A percentile compares a stretch with the other conserved stretches of the same genome.
These are phyloP conservation scores for Discostella stelligera DNA, from an alignment of 352 stramenopile species.

Conservation along the genomic window DNA sequence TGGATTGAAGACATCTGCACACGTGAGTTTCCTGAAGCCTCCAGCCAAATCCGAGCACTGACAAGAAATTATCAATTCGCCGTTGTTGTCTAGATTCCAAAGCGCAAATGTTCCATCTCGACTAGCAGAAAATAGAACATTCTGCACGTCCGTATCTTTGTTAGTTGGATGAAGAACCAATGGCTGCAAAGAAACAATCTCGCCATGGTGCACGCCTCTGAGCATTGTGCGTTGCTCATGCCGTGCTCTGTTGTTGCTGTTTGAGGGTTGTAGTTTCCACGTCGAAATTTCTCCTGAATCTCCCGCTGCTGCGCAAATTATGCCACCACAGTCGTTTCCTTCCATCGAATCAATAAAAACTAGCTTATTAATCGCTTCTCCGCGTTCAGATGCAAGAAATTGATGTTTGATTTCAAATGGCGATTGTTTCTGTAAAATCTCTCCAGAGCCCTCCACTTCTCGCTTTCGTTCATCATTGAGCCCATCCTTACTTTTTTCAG, in stretches of 20 bases:
- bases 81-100: constrained; percentile 52
- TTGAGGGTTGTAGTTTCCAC: constrained; percentile 22
- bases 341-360: constrained; percentile 41
- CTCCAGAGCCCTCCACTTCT: not conserved
- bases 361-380: constrained; percentile 36
- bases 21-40: constrained; percentile 25
- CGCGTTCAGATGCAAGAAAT: constrained; percentile 37
- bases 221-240: constrained; percentile 14
- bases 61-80: constrained; percentile 48
- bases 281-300: constrained; percentile 32
- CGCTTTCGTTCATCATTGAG: constrained; percentile 2
- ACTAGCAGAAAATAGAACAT: constrained; percentile 58
- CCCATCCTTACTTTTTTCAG: not conserved
- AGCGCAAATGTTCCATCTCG: constrained; percentile 55
- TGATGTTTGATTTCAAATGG: constrained; percentile 50
- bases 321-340: constrained; percentile 15
- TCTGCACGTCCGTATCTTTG: constrained; percentile 21
- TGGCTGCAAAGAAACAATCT: constrained; percentile 43
- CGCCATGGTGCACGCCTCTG: constrained; percentile 15
- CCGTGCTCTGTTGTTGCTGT: not conserved
- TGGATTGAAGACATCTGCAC: constrained; percentile 43
- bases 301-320: constrained; percentile 35
- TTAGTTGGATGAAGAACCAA: constrained; percentile 29
- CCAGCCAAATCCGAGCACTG: constrained; percentile 20
- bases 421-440: constrained; percentile 5